phyloP scores from a whole-genome alignment of 768 basidiomycete species.

The Infundibulicybe gibba region DNA sequence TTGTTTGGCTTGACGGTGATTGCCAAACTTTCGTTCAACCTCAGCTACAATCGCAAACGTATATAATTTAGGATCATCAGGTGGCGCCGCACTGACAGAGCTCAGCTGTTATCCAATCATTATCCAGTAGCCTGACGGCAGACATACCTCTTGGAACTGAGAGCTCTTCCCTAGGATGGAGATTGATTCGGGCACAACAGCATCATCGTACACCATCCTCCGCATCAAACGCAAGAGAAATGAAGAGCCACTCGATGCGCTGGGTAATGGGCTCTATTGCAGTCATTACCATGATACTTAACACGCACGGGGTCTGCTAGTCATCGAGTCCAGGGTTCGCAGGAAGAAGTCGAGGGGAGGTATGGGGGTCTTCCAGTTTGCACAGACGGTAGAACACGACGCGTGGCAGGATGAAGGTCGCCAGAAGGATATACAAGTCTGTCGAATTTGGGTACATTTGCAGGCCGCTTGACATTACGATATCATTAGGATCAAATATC shows the following conservation, averaged over 20 bases:
- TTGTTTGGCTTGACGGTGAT: too few relatives aligned
- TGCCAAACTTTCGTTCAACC: too few relatives aligned
- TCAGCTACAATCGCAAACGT: too few relatives aligned
- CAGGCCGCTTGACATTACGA: not conserved
- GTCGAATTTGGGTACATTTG: slow-evolving; percentile 8
- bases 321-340: slow-evolving; percentile 58
- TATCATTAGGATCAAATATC: slow-evolving; percentile 51
- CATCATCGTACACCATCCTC: slow-evolving; percentile 61
- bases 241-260: slow-evolving; percentile 79
- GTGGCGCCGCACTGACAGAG: too few relatives aligned
- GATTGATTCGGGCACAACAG: slow-evolving; percentile 17
- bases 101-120: too few relatives aligned
- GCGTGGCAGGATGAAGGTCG: slow-evolving; percentile 61
- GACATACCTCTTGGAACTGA: too few relatives aligned
- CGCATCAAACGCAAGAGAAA: slow-evolving; percentile 82
- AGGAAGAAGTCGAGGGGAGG: slow-evolving; percentile 60
- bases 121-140: too few relatives aligned
- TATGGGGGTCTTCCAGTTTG: slow-evolving; percentile 73
- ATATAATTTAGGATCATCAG: too few relatives aligned
- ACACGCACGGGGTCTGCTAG: slow-evolving; percentile 24
- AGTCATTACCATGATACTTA: slow-evolving; percentile 1
- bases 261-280: slow-evolving; percentile 42
- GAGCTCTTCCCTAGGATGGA: slow-evolving; percentile 17
- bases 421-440: slow-evolving; percentile 62
- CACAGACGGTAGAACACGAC: slow-evolving; percentile 69